Evolutionary conservation across 2,329 filamentous ascomycete species (phyloP).

Genomic region (Diaporthe sp.): DNA sequence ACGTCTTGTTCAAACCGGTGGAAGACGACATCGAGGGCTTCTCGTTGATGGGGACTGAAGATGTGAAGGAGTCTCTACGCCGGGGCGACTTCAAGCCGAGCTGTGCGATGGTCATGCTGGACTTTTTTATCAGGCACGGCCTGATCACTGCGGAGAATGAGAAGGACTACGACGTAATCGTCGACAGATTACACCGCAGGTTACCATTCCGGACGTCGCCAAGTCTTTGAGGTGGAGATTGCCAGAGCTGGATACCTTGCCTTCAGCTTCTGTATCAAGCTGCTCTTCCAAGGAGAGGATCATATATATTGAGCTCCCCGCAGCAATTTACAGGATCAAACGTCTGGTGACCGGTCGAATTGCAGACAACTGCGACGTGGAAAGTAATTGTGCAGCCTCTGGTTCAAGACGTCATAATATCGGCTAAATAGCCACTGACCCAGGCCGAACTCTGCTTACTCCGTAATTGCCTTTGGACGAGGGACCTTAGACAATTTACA

Average conservation of each 20-base stretch:
- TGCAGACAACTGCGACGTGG: not conserved
- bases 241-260: too few species aligned
- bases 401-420: not conserved
- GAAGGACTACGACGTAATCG: slow-evolving; percentile 64
- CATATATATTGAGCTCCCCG: too few species aligned
- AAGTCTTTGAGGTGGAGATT: not conserved
- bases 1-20: slow-evolving; percentile 73
- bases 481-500: too few species aligned
- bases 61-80: slow-evolving; percentile 72
- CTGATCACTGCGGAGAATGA: slow-evolving; percentile 80
- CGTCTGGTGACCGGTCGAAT: fast-evolving
- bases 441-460: not conserved
- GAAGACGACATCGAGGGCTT: slow-evolving; percentile 87
- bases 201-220: slow-evolving; percentile 15
- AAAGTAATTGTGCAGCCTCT: not conserved
- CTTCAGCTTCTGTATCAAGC: too few species aligned
- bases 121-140: slow-evolving; percentile 86
- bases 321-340: too few species aligned
- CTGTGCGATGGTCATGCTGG: slow-evolving; percentile 81
- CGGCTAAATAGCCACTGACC: not conserved
- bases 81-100: slow-evolving; percentile 87
- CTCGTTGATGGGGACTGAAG: slow-evolving; percentile 70
- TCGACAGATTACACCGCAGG: slow-evolving; percentile 20
- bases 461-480: not conserved
- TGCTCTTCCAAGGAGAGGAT: too few species aligned